Evolutionary conservation across 2,329 filamentous ascomycete species (phyloP).

Genomic region (Sporothrix protearum): DNA sequence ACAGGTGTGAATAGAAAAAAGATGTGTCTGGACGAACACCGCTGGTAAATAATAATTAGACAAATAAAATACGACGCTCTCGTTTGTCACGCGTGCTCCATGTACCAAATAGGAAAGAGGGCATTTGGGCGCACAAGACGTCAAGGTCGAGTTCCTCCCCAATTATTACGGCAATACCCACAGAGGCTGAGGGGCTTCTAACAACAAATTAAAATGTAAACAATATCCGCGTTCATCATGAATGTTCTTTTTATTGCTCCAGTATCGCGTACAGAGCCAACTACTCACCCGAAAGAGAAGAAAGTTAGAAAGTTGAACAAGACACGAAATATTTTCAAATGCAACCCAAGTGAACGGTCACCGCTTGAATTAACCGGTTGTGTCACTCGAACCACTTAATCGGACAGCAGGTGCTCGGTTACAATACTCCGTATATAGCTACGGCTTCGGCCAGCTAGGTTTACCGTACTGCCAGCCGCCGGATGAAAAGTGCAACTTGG

Average conservation of each 20-base stretch:
- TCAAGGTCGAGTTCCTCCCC: too few species aligned
- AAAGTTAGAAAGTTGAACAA: neutral
- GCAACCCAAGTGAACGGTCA: neutral
- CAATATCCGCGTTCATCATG: too few species aligned
- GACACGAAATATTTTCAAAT: neutral
- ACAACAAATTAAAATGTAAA: too few species aligned
- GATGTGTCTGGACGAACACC: neutral
- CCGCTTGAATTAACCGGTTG: neutral
- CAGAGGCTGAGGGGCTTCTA: neutral
- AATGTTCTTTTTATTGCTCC: too few species aligned
- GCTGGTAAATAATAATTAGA: neutral
- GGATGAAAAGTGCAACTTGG: neutral
- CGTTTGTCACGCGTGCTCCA: neutral
- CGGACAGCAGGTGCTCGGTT: neutral
- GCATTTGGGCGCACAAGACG: neutral
- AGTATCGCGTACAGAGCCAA: too few species aligned
- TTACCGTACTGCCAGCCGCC: neutral
- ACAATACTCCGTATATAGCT: neutral
- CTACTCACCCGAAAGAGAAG: neutral
- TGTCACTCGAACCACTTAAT: neutral
- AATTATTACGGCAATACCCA: neutral
- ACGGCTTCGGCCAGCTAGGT: neutral
- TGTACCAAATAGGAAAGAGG: neutral
- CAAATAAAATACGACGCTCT: neutral
- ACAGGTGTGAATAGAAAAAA: neutral